Conservation (phyloP, 148 eudicot genomes). For the Suaeda aralocaspica region DNA sequence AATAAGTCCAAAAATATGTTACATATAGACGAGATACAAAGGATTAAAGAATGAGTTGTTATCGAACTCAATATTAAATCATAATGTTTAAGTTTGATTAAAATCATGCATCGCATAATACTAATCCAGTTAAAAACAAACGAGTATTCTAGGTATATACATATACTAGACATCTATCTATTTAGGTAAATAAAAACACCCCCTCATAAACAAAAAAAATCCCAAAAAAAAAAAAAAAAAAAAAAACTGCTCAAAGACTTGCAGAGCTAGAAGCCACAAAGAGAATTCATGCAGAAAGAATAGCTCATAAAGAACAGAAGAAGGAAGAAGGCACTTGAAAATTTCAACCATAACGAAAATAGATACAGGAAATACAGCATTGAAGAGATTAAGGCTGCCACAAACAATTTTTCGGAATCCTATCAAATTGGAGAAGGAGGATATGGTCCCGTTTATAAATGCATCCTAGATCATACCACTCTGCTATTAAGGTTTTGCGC, state of each 20-base stretch:
- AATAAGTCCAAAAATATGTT: too few species aligned
- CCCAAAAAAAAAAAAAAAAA: too few species aligned
- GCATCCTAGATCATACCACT: conserved; percentile 59
- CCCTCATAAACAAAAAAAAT: too few species aligned
- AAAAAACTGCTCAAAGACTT: conserved; percentile 63
- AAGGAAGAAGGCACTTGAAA: conserved; percentile 38
- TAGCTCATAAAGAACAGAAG: conserved; percentile 39
- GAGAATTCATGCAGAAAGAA: conserved; percentile 44
- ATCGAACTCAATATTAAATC: too few species aligned
- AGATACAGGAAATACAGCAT: conserved; percentile 61
- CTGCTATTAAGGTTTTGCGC: conserved; percentile 72
- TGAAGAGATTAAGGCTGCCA: conserved; percentile 67
- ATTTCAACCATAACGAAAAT: conserved; percentile 27
- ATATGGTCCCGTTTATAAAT: conserved; percentile 73
- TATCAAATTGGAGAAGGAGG: conserved; percentile 83
- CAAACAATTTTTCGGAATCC: conserved; percentile 43
- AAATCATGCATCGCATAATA: too few species aligned
- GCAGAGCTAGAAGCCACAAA: conserved; percentile 66
- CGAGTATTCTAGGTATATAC: too few species aligned
- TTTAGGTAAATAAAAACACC: too few species aligned
- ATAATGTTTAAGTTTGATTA: too few species aligned
- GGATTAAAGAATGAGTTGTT: too few species aligned
- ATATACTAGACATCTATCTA: too few species aligned
- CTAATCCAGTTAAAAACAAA: too few species aligned
- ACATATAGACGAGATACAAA: too few species aligned